Evolutionary conservation across 2,329 filamentous ascomycete species (phyloP).

Genomic region (Trichoderma koningiopsis): DNA sequence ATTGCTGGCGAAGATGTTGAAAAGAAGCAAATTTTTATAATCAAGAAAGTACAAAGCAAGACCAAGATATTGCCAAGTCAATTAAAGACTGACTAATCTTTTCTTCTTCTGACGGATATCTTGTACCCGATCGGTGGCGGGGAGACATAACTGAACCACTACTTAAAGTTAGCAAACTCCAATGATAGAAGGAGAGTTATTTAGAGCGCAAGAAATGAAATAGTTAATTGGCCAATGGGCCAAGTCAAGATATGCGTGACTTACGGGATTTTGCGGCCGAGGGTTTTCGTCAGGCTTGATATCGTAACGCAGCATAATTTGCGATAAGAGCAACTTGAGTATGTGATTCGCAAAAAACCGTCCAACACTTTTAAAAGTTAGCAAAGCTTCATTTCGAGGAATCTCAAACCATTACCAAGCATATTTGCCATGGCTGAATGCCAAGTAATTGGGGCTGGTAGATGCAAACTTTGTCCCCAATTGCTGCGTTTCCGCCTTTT

Average conservation of each 20-base stretch:
- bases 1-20: background rate
- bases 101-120: conserved; percentile 3
- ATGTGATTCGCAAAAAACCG: conserved; percentile 13
- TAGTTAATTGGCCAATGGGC: background rate
- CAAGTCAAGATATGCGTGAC: background rate
- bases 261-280: conserved; percentile 12
- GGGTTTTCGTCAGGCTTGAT: background rate
- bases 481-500: background rate
- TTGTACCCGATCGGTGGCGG: conserved; percentile 11
- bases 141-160: conserved; percentile 15
- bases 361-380: background rate
- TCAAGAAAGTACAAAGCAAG: background rate
- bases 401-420: background rate
- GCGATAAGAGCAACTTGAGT: conserved; percentile 10
- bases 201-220: background rate
- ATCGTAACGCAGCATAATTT: conserved; percentile 6
- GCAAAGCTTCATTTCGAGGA: background rate
- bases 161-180: background rate
- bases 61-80: background rate
- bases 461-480: conserved; percentile 6
- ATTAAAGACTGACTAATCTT: background rate
- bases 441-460: background rate
- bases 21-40: background rate
- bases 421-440: conserved; percentile 9
- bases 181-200: background rate